phyloP scores from a whole-genome alignment of 2,329 filamentous ascomycete species.

The Colletotrichum sojae region DNA sequence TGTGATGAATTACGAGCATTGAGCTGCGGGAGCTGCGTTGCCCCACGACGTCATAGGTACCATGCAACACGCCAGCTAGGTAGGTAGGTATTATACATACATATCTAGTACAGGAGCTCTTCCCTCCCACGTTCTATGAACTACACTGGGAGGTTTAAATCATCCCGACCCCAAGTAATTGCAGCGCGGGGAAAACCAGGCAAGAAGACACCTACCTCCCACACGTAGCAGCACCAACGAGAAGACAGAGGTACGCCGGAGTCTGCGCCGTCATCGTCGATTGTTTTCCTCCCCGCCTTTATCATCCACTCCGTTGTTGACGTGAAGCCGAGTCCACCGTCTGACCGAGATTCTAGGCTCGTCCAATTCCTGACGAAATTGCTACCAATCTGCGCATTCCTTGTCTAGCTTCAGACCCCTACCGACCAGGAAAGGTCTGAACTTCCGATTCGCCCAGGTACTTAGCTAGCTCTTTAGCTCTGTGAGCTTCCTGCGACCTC shows the following conservation, averaged over 20 bases:
- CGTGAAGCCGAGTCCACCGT: conserved; percentile 16
- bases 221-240: not conserved
- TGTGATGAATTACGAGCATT: not conserved
- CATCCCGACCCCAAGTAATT: conserved; percentile 17
- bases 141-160: conserved; percentile 16
- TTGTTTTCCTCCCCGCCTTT: conserved; percentile 11
- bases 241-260: not conserved
- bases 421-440: conserved; percentile 35
- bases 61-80: conserved; percentile 19
- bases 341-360: conserved; percentile 28
- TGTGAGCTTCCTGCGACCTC: conserved; percentile 25
- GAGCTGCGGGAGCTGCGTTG: conserved; percentile 20
- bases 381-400: conserved; percentile 38
- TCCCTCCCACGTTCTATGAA: conserved; percentile 10
- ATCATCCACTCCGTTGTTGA: conserved; percentile 2
- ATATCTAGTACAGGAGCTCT: conserved; percentile 32
- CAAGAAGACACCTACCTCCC: not conserved
- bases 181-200: conserved; percentile 22
- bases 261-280: not conserved
- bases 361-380: conserved; percentile 37
- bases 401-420: conserved; percentile 39
- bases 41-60: conserved; percentile 41
- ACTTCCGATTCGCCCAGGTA: conserved; percentile 33
- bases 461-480: conserved; percentile 27
- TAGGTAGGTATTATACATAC: too few relatives aligned